Conservation (phyloP, 495 filamentous ascomycete species). For the Penicillium desertorum region DNA sequence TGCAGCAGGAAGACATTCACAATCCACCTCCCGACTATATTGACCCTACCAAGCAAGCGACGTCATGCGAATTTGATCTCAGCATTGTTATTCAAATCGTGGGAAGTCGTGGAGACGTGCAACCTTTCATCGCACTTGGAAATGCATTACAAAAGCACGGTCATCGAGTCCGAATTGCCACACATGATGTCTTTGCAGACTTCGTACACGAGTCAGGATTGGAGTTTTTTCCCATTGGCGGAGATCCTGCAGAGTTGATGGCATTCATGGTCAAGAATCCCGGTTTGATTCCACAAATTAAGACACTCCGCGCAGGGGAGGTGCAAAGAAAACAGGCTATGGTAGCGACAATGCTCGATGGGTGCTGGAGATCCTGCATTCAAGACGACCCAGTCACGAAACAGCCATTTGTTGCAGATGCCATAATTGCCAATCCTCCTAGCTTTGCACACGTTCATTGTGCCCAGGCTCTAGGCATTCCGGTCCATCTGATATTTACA, state of each 20-base stretch:
- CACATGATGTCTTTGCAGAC: slow-evolving; percentile 41
- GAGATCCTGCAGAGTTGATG: slow-evolving; percentile 57
- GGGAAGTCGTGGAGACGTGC: slow-evolving; percentile 1
- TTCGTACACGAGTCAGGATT: slow-evolving; percentile 53
- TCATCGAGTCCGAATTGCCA: slow-evolving; percentile 1
- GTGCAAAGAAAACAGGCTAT: background rate
- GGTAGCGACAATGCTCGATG: slow-evolving; percentile 11
- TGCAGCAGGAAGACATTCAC: slow-evolving; percentile 14
- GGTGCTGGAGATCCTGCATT: slow-evolving; percentile 4
- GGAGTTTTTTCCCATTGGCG: slow-evolving; percentile 58
- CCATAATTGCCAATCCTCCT: slow-evolving; percentile 67
- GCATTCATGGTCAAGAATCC: slow-evolving; percentile 50
- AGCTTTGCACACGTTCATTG: slow-evolving; percentile 67
- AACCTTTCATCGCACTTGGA: slow-evolving; percentile 2
- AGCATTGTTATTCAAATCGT: slow-evolving; percentile 6
- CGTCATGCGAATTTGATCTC: background rate
- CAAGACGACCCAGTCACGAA: slow-evolving; percentile 1
- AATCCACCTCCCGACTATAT: slow-evolving; percentile 1
- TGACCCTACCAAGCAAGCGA: background rate
- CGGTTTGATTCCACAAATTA: slow-evolving; percentile 38
- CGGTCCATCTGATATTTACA: slow-evolving; percentile 66
- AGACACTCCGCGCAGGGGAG: slow-evolving; percentile 7
- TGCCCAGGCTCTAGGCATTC: slow-evolving; percentile 59
- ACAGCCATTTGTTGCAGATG: slow-evolving; percentile 61
- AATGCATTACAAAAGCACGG: slow-evolving; percentile 1